Conservation (phyloP, 2,329 filamentous ascomycete genomes). For the Pseudogymnoascus sp. region DNA sequence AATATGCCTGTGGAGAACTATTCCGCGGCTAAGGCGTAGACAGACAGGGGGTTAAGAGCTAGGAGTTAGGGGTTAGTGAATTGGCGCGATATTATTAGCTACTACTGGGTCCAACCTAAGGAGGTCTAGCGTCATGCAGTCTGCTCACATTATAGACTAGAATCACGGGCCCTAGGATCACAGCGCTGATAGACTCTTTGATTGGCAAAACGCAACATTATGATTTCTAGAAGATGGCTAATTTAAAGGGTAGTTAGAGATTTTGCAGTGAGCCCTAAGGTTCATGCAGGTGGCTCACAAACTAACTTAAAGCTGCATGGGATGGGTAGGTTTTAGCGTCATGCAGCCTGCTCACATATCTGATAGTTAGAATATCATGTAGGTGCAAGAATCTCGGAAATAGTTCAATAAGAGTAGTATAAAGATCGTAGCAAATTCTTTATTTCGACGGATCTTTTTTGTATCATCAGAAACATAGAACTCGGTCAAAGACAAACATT, state of each 20-base stretch:
- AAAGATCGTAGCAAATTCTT: slow-evolving; percentile 18
- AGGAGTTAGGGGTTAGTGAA: no score
- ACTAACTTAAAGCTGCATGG: slow-evolving; percentile 15
- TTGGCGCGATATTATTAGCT: not conserved
- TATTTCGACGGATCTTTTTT: slow-evolving; percentile 16
- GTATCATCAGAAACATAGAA: slow-evolving; percentile 17
- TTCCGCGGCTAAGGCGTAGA: not conserved
- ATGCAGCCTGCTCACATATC: slow-evolving; percentile 23
- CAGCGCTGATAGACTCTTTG: not conserved
- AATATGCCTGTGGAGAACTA: not conserved
- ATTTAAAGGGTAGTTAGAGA: slow-evolving; percentile 11
- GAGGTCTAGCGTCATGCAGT: slow-evolving; percentile 29
- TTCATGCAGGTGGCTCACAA: slow-evolving; percentile 25
- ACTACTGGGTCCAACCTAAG: slow-evolving; percentile 7
- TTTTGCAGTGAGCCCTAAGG: slow-evolving; percentile 12
- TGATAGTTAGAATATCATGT: slow-evolving; percentile 9
- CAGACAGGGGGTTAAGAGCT: not conserved
- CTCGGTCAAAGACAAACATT: slow-evolving; percentile 17
- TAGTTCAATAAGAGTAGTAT: slow-evolving; percentile 21
- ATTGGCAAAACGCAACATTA: slow-evolving; percentile 10
- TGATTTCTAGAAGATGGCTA: slow-evolving; percentile 10
- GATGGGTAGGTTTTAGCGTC: slow-evolving; percentile 10
- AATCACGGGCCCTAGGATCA: not conserved
- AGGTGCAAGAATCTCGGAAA: slow-evolving; percentile 18
- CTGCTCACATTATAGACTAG: slow-evolving; percentile 25